Evolutionary conservation across 2,329 filamentous ascomycete genomes (phyloP).

Genomic region (Microdochium paspali): DNA sequence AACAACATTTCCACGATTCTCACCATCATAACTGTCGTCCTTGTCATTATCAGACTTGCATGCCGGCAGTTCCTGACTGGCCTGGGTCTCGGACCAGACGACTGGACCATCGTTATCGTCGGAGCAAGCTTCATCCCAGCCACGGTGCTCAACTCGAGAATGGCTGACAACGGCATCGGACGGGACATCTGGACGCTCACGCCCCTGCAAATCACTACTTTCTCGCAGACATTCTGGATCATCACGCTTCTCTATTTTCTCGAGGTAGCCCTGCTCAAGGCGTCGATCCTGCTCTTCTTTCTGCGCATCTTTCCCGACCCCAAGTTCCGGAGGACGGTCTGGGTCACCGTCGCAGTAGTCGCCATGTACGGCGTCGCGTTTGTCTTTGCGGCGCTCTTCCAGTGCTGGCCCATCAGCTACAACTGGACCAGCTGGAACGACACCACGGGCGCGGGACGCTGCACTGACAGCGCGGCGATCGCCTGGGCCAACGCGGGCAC

Average conservation of each 20-base stretch:
- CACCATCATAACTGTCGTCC: constrained; percentile 2
- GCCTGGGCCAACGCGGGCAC: constrained; percentile 25
- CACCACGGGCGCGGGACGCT: constrained; percentile 14
- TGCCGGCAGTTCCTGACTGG: constrained; percentile 6
- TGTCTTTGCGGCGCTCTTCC: constrained; percentile 14
- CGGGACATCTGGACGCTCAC: constrained; percentile 9
- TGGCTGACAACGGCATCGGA: constrained; percentile 7
- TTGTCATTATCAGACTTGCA: constrained; percentile 5
- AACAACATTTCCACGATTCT: constrained; percentile 5
- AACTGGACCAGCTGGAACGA: constrained; percentile 28
- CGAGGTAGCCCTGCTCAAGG: constrained; percentile 21
- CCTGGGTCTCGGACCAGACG: constrained; percentile 8
- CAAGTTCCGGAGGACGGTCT: constrained; percentile 6
- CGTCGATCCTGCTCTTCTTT: constrained; percentile 28
- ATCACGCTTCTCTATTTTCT: constrained; percentile 8
- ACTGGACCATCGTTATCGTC: constrained; percentile 7
- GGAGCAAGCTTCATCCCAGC: constrained; percentile 5
- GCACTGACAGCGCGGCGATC: constrained; percentile 20
- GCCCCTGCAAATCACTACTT: constrained; percentile 7
- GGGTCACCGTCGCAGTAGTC: constrained; percentile 12
- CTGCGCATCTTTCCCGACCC: constrained; percentile 22
- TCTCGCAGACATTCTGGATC: constrained; percentile 13
- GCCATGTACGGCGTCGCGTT: constrained; percentile 12
- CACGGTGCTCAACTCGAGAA: constrained; percentile 6
- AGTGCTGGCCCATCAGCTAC: constrained; percentile 22